Conservation (phyloP, 2,329 filamentous ascomycete species). For the Colletotrichum cordylinicola region DNA sequence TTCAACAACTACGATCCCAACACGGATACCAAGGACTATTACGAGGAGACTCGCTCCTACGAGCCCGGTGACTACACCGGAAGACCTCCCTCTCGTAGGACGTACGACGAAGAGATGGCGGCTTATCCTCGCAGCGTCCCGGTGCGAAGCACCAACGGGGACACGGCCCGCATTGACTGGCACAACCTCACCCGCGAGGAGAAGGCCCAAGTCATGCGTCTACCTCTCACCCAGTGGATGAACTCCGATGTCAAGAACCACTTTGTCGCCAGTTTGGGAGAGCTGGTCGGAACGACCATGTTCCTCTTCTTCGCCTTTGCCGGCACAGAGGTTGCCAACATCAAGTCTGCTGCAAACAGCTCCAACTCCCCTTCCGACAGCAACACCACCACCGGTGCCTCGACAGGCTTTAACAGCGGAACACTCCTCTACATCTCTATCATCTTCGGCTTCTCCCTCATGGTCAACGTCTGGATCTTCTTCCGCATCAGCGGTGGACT, state of each 20-base stretch:
- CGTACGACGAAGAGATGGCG: conserved; percentile 21
- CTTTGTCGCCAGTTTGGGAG: conserved; percentile 41
- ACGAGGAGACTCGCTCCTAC: conserved; percentile 18
- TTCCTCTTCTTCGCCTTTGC: conserved; percentile 51
- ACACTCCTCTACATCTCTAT: conserved; percentile 48
- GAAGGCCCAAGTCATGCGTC: conserved; percentile 46
- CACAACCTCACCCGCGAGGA: conserved; percentile 42
- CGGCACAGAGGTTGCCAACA: conserved; percentile 45
- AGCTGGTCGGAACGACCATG: conserved; percentile 47
- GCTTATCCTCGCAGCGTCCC: conserved; percentile 5
- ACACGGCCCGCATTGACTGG: conserved; percentile 39
- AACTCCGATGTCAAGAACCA: conserved; percentile 51
- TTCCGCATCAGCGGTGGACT: conserved; percentile 48
- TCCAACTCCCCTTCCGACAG: conserved; percentile 20
- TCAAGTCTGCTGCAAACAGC: conserved; percentile 33
- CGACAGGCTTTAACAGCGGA: conserved; percentile 47
- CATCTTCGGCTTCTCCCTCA: conserved; percentile 47
- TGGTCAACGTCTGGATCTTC: conserved; percentile 54
- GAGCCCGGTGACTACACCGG: conserved; percentile 13
- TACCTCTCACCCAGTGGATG: conserved; percentile 53
- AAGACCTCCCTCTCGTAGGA: conserved; percentile 14
- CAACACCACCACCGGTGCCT: conserved; percentile 46
- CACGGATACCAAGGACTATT: conserved; percentile 10
- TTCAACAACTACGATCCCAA: conserved; percentile 7
- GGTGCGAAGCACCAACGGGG: conserved; percentile 11